Conservation (phyloP, 2,329 filamentous ascomycete species). For the Ophiocordyceps polyrhachis-furcata region DNA sequence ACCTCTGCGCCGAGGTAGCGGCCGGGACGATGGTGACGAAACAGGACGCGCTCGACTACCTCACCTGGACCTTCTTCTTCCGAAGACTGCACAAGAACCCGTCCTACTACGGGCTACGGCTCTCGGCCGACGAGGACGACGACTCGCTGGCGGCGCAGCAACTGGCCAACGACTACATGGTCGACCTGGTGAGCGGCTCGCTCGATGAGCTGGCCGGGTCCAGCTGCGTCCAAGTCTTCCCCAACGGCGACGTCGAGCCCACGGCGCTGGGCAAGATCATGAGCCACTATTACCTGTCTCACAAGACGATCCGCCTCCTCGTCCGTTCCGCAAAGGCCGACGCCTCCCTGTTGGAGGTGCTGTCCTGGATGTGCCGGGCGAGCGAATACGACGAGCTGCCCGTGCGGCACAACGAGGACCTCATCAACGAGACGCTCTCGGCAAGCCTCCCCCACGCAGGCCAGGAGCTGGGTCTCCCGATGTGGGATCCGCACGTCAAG, state of each 20-base stretch:
- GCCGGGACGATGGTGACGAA: constrained; percentile 85
- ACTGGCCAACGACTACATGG: constrained; percentile 85
- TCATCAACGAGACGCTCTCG: constrained; percentile 84
- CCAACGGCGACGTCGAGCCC: constrained; percentile 75
- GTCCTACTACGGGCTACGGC: constrained; percentile 90
- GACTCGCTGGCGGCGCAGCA: constrained; percentile 72
- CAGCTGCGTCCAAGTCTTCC: constrained; percentile 63
- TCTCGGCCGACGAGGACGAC: constrained; percentile 82
- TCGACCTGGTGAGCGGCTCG: constrained; percentile 76
- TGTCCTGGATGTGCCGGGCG: constrained; percentile 84
- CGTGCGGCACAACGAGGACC: constrained; percentile 93
- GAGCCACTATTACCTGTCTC: constrained; percentile 97
- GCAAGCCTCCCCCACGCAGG: constrained; percentile 52
- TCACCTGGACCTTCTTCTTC: constrained; percentile 99
- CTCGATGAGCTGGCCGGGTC: constrained; percentile 67
- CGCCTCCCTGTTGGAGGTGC: constrained; percentile 61
- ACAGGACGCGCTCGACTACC: constrained; percentile 90
- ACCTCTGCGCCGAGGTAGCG: constrained; percentile 85
- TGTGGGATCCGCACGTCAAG: constrained; percentile 99
- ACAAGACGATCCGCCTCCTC: constrained; percentile 81
- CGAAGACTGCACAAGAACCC: constrained; percentile 93
- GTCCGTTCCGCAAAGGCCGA: constrained; percentile 55
- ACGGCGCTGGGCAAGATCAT: constrained; percentile 95
- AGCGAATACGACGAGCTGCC: constrained; percentile 96
- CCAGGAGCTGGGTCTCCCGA: constrained; percentile 50